phyloP scores from a whole-genome alignment of 2,329 filamentous ascomycete species.

The Aspergillus tanneri region DNA sequence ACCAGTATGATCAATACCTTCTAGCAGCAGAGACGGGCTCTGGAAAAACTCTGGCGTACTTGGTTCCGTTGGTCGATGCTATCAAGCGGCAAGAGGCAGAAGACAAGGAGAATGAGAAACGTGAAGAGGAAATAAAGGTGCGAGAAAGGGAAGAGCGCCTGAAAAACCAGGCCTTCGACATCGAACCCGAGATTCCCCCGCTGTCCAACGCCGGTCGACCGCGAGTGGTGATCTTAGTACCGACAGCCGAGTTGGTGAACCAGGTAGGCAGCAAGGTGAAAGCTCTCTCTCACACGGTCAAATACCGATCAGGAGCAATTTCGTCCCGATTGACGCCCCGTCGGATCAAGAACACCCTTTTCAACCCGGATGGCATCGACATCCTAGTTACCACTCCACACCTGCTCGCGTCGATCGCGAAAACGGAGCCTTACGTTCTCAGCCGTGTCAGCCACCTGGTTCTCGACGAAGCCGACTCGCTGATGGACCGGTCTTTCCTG shows the following conservation, averaged over 20 bases:
- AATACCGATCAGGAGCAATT: conserved; percentile 80
- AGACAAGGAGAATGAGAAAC: conserved; percentile 61
- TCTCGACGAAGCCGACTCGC: conserved; percentile 92
- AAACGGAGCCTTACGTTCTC: conserved; percentile 86
- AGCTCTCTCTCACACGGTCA: conserved; percentile 76
- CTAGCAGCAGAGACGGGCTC: conserved; percentile 95
- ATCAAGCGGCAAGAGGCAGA: conserved; percentile 72
- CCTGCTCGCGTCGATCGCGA: conserved; percentile 80
- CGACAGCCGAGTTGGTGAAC: conserved; percentile 84
- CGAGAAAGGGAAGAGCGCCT: conserved; percentile 53
- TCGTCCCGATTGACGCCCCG: conserved; percentile 73
- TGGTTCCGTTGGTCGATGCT: conserved; percentile 79
- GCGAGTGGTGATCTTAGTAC: conserved; percentile 80
- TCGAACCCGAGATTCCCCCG: conserved; percentile 60
- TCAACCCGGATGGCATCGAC: conserved; percentile 77
- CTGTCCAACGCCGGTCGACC: conserved; percentile 73
- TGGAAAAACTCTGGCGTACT: conserved; percentile 91
- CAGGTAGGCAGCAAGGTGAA: conserved; percentile 84
- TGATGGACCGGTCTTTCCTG: conserved; percentile 89
- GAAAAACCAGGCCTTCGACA: conserved; percentile 59
- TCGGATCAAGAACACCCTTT: conserved; percentile 81
- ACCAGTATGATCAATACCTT: conserved; percentile 66
- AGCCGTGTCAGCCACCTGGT: conserved; percentile 87
- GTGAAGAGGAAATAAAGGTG: conserved; percentile 54
- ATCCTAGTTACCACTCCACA: conserved; percentile 86